Percentiles rank a stretch among this genome's conserved stretches.
phyloP scores from a whole-genome alignment of 1,284 basidiomycete genomes.

The Cutaneotrichosporon cavernicola region DNA sequence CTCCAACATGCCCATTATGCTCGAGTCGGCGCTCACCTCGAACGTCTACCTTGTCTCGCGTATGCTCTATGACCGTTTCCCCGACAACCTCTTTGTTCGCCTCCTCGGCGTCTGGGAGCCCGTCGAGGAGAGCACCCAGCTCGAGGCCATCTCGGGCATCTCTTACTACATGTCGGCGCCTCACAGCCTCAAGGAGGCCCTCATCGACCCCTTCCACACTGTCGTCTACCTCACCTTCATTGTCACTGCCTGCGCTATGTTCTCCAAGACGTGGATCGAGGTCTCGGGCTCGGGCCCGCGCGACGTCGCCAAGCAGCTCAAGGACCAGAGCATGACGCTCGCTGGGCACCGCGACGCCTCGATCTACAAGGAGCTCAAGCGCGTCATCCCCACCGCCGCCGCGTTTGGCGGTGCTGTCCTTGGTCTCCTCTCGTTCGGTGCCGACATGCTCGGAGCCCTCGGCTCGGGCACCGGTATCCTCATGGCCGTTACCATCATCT shows the following conservation, averaged over 20 bases:
- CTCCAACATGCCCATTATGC: conserved; percentile 99
- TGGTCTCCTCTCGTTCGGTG: conserved; percentile 86
- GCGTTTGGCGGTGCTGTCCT: conserved; percentile 95
- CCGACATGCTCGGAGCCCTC: conserved; percentile 95
- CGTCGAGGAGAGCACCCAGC: conserved; percentile 86
- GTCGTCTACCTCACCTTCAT: conserved; percentile 89
- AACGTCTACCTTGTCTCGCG: conserved; percentile 97
- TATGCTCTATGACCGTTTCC: conserved; percentile 91
- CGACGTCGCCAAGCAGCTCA: conserved; percentile 96
- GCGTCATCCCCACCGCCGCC: conserved; percentile 94
- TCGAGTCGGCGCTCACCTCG: conserved; percentile 87
- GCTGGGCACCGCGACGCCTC: conserved; percentile 94
- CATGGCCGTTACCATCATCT: conserved; percentile 97
- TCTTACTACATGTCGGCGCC: conserved; percentile 98
- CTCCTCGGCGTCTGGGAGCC: conserved; percentile 97
- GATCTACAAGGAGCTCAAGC: conserved; percentile 99
- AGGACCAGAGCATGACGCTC: conserved; percentile 99
- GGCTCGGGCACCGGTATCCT: conserved; percentile 96
- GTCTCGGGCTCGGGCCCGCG: conserved; percentile 93
- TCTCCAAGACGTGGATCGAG: conserved; percentile 99
- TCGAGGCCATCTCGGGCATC: conserved; percentile 86
- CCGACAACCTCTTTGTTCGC: conserved; percentile 82
- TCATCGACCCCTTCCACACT: conserved; percentile 92
- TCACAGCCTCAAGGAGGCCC: conserved; percentile 79
- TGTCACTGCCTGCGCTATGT: conserved; percentile 89